phyloP scores from a whole-genome alignment of 169 alveolate genomes.

The Eimeria acervulina region DNA sequence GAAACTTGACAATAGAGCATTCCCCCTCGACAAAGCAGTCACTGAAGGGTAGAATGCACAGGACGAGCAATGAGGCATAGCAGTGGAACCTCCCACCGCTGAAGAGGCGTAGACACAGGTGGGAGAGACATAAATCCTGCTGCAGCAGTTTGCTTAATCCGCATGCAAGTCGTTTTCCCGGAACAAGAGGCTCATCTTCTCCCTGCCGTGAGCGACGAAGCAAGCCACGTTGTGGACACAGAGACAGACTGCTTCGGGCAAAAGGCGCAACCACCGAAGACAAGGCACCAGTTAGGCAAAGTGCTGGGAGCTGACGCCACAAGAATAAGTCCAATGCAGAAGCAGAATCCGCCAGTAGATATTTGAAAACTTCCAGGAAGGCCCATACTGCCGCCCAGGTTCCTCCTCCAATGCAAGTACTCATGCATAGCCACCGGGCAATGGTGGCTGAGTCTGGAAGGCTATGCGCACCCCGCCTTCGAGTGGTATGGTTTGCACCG shows the following conservation, averaged over 20 bases:
- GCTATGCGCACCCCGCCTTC: neutral
- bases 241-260: constrained; percentile 3
- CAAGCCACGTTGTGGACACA: neutral
- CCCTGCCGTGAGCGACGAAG: neutral
- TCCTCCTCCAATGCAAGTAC: constrained; percentile 45
- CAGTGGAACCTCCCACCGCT: constrained; percentile 33
- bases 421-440: constrained; percentile 32
- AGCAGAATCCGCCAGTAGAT: neutral
- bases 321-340: constrained; percentile 28
- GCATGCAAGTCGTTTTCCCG: neutral
- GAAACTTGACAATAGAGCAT: constrained; percentile 55
- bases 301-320: constrained; percentile 67
- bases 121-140: constrained; percentile 41
- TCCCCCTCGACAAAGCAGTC: constrained; percentile 66
- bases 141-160: neutral
- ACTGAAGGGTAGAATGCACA: constrained; percentile 63
- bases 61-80: constrained; percentile 17
- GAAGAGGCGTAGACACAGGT: constrained; percentile 20
- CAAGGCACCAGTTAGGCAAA: constrained; percentile 65
- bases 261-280: constrained; percentile 58
- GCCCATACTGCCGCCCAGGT: constrained; percentile 49
- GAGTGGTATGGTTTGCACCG: neutral
- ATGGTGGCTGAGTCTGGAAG: constrained; percentile 39
- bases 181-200: constrained; percentile 3
- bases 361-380: neutral